These are phyloP conservation scores for Neocallimastix lanati DNA, from an alignment of 192 early-diverging fungal genomes.

Conservation along the genomic window DNA sequence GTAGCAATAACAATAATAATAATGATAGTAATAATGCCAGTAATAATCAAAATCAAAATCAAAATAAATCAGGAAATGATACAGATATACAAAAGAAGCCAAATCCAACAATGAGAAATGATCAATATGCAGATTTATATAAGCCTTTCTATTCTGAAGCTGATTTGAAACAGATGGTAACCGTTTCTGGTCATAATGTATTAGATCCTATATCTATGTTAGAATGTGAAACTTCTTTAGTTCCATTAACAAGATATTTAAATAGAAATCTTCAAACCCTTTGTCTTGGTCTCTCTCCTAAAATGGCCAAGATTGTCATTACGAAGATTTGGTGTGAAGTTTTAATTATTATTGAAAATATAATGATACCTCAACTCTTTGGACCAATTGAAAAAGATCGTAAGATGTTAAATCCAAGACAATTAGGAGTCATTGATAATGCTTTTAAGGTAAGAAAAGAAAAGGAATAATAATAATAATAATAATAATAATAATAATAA, in stretches of 20 bases:
- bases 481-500: too few species aligned
- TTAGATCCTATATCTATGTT: constrained; percentile 5
- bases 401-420: constrained; percentile 20
- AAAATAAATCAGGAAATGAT: too few species aligned
- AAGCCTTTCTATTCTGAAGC: not conserved
- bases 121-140: not conserved
- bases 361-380: constrained; percentile 45
- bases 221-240: constrained; percentile 45
- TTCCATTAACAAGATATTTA: constrained; percentile 54
- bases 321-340: constrained; percentile 55
- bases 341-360: constrained; percentile 41
- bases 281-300: constrained; percentile 42
- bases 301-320: constrained; percentile 44
- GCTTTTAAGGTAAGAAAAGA: constrained; percentile 7
- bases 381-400: constrained; percentile 23
- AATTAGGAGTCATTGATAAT: constrained; percentile 17
- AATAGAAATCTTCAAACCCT: constrained; percentile 48
- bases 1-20: not conserved
- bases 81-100: not conserved
- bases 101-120: too few species aligned
- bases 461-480: too few species aligned
- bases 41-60: too few species aligned
- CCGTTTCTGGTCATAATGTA: not conserved
- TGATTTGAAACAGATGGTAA: not conserved
- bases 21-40: not conserved